Conservation (phyloP, 73 alveolate genomes). For the Effrenium voratum region DNA sequence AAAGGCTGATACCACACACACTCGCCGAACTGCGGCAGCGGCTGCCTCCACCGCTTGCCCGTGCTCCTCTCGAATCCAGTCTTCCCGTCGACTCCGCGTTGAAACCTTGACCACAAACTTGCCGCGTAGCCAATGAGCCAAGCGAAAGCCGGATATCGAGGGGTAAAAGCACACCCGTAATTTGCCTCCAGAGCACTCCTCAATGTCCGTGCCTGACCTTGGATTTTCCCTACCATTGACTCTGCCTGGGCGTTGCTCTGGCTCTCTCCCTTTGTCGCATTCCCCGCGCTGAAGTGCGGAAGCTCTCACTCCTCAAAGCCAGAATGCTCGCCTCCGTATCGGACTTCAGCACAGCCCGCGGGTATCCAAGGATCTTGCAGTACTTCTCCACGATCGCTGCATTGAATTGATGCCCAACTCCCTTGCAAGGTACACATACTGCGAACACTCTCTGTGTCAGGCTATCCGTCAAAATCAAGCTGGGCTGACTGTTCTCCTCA, state of each 20-base stretch:
- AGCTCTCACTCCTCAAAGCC: background rate
- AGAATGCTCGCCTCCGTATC: background rate
- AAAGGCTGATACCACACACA: background rate
- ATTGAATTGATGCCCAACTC: background rate
- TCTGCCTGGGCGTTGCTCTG: background rate
- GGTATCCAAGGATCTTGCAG: background rate
- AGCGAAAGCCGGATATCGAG: background rate
- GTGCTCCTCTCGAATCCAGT: background rate
- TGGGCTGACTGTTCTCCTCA: background rate
- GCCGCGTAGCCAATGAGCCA: background rate
- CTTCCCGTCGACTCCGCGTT: background rate
- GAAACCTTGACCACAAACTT: background rate
- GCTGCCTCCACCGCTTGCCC: background rate
- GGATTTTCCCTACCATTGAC: background rate
- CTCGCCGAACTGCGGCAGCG: background rate
- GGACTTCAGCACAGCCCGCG: background rate
- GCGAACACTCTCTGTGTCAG: background rate
- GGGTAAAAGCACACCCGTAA: background rate
- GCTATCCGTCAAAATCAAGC: background rate
- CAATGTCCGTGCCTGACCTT: background rate
- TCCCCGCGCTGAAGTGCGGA: background rate
- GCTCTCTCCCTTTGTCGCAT: background rate
- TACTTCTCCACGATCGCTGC: background rate
- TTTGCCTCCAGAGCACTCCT: background rate
- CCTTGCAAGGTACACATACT: background rate